Evolutionary conservation across 768 basidiomycete genomes (phyloP), one percentile per base, ranked within the genome.

Genomic region (Lentinula edodes): DNA sequence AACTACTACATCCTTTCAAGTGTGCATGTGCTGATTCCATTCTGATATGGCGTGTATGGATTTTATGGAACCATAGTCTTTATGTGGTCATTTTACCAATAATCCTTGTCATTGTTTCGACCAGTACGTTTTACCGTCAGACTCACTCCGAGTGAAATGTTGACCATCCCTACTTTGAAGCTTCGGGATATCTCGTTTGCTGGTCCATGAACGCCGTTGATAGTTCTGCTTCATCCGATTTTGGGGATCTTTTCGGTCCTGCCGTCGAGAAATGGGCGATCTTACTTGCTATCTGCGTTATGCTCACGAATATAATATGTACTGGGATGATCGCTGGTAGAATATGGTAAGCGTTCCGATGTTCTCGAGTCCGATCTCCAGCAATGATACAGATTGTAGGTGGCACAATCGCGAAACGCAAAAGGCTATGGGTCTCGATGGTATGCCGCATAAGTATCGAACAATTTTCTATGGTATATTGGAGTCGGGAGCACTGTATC

Each of bases 291-390:
- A 38, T 52, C 12, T 62, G 53, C 8, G 43, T 56, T 7, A 42
- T 62, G 6, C 34, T 62, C 36, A 62, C 61, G 5, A 62, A 62
- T 39, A 39, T 62, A n/a, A 46, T 54, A 2, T 53, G 53, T 42
- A 62, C 61, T 12, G 38, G 61, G 18, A 45, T 62, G 41, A 54
- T 62, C 10, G 61, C 61, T 62, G 61, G 61, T 20, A 52, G 61
- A 8, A 62, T 62, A 32, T 62, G 61, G 61, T 50, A 18, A 2
- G 61, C 20, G 16, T 20, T 48, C 28, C 5, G 46, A 20, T 48
- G 9, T 20, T 48, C 20, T 48, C 16, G 10, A 23, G 18, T 9
- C 8, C 9, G 46, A 9, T 20, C 46, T 6, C 18, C 18, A 6
- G 15, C 15, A 43, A 43, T n/a, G 13, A 16, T 0, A 16, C 16